A percentile compares a stretch with the other conserved stretches of the same genome.
Conservation (phyloP, 768 basidiomycete species). For the Myochromella boudieri region DNA sequence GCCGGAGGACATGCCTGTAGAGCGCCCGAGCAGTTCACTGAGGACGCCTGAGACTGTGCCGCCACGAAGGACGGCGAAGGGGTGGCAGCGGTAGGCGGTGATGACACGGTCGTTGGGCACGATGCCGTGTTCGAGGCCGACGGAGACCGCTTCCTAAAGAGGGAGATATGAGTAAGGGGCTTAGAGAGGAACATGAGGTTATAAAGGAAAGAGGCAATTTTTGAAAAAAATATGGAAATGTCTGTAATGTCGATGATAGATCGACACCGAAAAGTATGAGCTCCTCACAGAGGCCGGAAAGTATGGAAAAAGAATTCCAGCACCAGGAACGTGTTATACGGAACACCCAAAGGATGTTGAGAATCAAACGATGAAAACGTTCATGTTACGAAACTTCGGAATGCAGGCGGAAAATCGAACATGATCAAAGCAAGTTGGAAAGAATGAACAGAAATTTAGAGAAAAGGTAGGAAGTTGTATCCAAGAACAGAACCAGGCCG, state of each 20-base stretch:
- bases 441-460: too few relatives aligned
- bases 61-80: constrained; percentile 93
- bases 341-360: background rate
- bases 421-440: too few relatives aligned
- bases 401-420: too few relatives aligned
- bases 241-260: too few relatives aligned
- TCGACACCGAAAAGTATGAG: too few relatives aligned
- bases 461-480: too few relatives aligned
- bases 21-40: constrained; percentile 88
- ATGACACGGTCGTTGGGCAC: constrained; percentile 85
- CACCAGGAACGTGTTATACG: too few relatives aligned
- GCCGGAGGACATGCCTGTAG: constrained; percentile 89
- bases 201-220: too few relatives aligned
- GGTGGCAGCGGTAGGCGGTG: constrained; percentile 97
- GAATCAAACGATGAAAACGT: background rate
- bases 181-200: too few relatives aligned
- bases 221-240: too few relatives aligned
- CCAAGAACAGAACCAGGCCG: too few relatives aligned
- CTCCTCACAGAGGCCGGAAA: background rate
- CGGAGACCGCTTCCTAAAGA: constrained; percentile 92
- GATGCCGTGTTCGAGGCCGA: constrained; percentile 90
- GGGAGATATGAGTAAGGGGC: constrained; percentile 27
- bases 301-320: background rate
- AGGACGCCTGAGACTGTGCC: constrained; percentile 90
- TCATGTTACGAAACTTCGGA: too few relatives aligned